Evolutionary conservation across 306 rosid genomes (phyloP).

Genomic region (Pyrus betulifolia): DNA sequence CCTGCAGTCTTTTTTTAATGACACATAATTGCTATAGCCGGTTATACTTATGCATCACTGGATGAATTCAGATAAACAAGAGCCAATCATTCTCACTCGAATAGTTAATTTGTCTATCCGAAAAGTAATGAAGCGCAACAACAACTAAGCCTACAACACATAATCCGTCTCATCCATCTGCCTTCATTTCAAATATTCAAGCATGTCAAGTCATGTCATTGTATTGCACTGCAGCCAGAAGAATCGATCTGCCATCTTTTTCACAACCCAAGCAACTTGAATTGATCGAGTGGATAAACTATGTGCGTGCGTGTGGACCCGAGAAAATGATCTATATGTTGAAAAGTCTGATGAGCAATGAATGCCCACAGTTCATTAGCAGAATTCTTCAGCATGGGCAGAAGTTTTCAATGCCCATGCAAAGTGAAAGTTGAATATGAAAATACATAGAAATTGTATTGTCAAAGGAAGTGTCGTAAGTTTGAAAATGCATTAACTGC

Average conservation of each 20-base stretch:
- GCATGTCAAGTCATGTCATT: neutral
- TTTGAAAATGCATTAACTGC: too few species aligned
- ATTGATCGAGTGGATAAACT: neutral
- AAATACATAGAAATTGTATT: too few species aligned
- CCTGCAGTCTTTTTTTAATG: neutral
- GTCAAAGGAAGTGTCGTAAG: too few species aligned
- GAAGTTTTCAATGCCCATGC: too few species aligned
- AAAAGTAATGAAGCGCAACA: constrained; percentile 2
- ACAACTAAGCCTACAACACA: neutral
- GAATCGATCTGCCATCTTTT: neutral
- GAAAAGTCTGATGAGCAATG: too few species aligned
- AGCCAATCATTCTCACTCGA: neutral
- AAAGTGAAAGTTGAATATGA: too few species aligned
- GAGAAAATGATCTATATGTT: neutral
- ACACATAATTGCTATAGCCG: neutral
- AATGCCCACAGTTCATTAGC: too few species aligned
- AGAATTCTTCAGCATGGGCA: too few species aligned
- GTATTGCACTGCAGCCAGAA: neutral
- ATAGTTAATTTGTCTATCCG: neutral
- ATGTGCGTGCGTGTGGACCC: neutral
- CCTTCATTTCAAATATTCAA: neutral
- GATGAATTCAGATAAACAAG: neutral
- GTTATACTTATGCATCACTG: neutral
- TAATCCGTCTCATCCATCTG: neutral
- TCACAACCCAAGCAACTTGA: neutral